These are phyloP conservation scores for Penicillium cosmopolitanum DNA, from an alignment of 495 filamentous ascomycete species.

Conservation along the genomic window DNA sequence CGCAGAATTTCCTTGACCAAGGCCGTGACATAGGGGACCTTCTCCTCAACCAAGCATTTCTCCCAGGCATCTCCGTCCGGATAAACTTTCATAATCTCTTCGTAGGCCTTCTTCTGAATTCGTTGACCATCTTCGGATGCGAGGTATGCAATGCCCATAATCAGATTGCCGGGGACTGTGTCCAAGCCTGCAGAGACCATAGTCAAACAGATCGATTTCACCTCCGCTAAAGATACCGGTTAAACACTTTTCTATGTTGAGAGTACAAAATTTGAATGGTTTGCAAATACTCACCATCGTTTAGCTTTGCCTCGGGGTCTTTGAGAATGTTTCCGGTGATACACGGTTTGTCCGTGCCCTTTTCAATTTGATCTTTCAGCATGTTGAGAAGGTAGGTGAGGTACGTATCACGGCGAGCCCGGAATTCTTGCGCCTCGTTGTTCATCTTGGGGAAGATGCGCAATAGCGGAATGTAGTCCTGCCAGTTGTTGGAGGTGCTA, in stretches of 20 bases:
- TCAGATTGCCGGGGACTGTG: slow-evolving; percentile 68
- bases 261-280: not conserved
- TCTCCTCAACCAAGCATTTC: slow-evolving; percentile 67
- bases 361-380: slow-evolving; percentile 60
- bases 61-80: slow-evolving; percentile 68
- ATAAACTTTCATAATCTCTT: slow-evolving; percentile 66
- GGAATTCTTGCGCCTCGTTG: slow-evolving; percentile 56
- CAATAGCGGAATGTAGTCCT: slow-evolving; percentile 69
- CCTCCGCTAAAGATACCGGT: slow-evolving; percentile 51
- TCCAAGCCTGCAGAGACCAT: slow-evolving; percentile 78
- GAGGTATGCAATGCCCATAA: slow-evolving; percentile 75
- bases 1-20: slow-evolving; percentile 71
- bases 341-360: slow-evolving; percentile 69
- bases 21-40: slow-evolving; percentile 70
- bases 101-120: slow-evolving; percentile 65
- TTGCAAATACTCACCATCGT: slow-evolving; percentile 50
- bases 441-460: slow-evolving; percentile 59
- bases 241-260: not conserved
- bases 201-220: slow-evolving; percentile 73
- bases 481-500: slow-evolving; percentile 70
- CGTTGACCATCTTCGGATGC: slow-evolving; percentile 61
- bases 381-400: slow-evolving; percentile 61
- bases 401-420: slow-evolving; percentile 58
- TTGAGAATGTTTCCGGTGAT: slow-evolving; percentile 72
- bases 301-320: slow-evolving; percentile 63